Evolutionary conservation across 2,329 filamentous ascomycete genomes (phyloP).

Genomic region (Pestalotiopsis sp.): DNA sequence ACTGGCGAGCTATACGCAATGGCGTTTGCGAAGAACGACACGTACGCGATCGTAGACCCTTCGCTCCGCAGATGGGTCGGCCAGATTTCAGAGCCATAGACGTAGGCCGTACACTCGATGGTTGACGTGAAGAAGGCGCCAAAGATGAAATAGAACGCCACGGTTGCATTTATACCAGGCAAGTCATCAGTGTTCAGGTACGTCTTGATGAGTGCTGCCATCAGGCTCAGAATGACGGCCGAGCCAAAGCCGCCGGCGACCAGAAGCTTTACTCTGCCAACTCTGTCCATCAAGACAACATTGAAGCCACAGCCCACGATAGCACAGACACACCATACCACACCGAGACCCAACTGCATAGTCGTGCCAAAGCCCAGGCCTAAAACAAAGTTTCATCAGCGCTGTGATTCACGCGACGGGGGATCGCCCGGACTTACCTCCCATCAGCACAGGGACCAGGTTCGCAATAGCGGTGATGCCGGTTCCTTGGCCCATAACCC

Average conservation of each 20-base stretch:
- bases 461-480: constrained; percentile 33
- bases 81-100: constrained; percentile 37
- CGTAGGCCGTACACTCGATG: constrained; percentile 31
- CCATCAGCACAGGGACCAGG: constrained; percentile 32
- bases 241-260: constrained; percentile 25
- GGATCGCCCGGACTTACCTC: constrained; percentile 5
- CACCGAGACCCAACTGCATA: constrained; percentile 31
- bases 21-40: constrained; percentile 28
- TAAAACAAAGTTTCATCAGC: background rate
- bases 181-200: constrained; percentile 24
- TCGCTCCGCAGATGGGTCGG: constrained; percentile 35
- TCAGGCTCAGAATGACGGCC: constrained; percentile 23
- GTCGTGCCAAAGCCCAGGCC: constrained; percentile 30
- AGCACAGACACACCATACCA: constrained; percentile 29
- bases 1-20: constrained; percentile 24
- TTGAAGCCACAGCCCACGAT: constrained; percentile 32
- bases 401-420: background rate
- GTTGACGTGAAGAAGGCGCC: constrained; percentile 27
- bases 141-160: constrained; percentile 27
- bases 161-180: constrained; percentile 26
- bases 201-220: constrained; percentile 26
- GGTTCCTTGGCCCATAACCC: constrained; percentile 34
- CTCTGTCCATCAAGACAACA: constrained; percentile 27
- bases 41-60: constrained; percentile 21
- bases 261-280: constrained; percentile 29